Evolutionary conservation across 148 eudicot species (phyloP).

Genomic region (Rhododendron williamsianum): DNA sequence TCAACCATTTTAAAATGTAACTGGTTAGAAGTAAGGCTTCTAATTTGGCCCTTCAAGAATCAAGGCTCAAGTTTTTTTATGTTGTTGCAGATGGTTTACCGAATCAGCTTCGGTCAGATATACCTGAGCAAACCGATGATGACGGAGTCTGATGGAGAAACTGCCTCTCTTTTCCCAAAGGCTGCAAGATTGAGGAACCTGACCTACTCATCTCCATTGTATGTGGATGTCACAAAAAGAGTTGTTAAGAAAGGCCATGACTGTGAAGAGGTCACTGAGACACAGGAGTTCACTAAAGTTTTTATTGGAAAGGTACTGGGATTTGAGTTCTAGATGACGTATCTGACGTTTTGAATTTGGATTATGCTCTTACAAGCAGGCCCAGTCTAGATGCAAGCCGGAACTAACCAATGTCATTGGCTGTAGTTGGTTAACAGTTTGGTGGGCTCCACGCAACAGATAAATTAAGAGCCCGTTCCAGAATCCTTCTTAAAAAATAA

Average conservation of each 20-base stretch:
- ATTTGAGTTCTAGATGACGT: not conserved
- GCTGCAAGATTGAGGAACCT: slow-evolving; percentile 91
- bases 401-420: not conserved
- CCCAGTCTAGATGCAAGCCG: not conserved
- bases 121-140: slow-evolving; percentile 67
- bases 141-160: slow-evolving; percentile 79
- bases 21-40: not conserved
- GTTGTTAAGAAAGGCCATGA: slow-evolving; percentile 91
- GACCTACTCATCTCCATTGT: slow-evolving; percentile 90
- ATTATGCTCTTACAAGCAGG: not conserved
- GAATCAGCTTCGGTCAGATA: slow-evolving; percentile 56
- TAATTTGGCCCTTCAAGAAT: not conserved
- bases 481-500: no score
- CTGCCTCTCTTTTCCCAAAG: slow-evolving; percentile 88
- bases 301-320: slow-evolving; percentile 81
- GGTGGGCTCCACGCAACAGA: not conserved
- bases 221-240: slow-evolving; percentile 82
- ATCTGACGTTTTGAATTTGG: not conserved
- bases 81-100: slow-evolving; percentile 66
- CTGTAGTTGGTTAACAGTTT: not conserved
- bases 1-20: not conserved
- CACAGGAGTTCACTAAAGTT: slow-evolving; percentile 84
- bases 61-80: not conserved
- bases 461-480: not conserved
- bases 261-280: slow-evolving; percentile 85